Conservation (phyloP, 495 filamentous ascomycete genomes). For the Trichoderma erinaceum region DNA sequence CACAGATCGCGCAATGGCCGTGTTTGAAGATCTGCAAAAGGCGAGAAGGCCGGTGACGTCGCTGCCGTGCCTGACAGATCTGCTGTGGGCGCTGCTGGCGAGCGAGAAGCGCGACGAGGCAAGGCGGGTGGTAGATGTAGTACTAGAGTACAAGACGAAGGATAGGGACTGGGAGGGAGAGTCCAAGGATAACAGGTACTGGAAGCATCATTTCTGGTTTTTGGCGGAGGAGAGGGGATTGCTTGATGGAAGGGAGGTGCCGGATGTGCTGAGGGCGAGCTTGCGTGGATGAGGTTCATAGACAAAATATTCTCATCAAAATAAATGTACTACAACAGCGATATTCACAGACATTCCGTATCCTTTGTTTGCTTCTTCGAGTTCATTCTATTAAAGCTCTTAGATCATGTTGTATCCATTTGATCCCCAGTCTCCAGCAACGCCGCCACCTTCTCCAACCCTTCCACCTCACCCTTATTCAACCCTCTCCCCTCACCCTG, state of each 20-base stretch:
- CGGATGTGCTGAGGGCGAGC: neutral
- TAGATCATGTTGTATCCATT: neutral
- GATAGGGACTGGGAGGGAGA: conserved; percentile 22
- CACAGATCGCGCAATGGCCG: conserved; percentile 41
- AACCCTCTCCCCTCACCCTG: conserved; percentile 38
- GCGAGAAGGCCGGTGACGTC: conserved; percentile 33
- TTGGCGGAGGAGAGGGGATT: conserved; percentile 30
- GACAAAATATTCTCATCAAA: neutral
- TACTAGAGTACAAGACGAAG: conserved; percentile 27
- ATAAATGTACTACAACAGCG: neutral
- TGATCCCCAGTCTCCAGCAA: conserved; percentile 30
- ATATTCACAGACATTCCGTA: neutral
- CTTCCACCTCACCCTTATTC: conserved; percentile 45
- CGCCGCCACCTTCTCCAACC: conserved; percentile 41
- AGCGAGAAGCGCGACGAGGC: conserved; percentile 33
- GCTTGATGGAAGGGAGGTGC: conserved; percentile 21
- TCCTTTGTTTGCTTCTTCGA: neutral
- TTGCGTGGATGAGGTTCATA: neutral
- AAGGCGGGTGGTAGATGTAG: conserved; percentile 27
- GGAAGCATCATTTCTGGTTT: conserved; percentile 42
- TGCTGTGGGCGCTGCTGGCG: conserved; percentile 43
- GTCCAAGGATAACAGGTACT: conserved; percentile 29
- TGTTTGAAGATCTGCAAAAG: conserved; percentile 40
- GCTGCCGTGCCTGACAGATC: conserved; percentile 39
- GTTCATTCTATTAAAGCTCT: too few relatives aligned